phyloP scores from a whole-genome alignment of 805 yeast genomes.

The Yarrowia sp. region DNA sequence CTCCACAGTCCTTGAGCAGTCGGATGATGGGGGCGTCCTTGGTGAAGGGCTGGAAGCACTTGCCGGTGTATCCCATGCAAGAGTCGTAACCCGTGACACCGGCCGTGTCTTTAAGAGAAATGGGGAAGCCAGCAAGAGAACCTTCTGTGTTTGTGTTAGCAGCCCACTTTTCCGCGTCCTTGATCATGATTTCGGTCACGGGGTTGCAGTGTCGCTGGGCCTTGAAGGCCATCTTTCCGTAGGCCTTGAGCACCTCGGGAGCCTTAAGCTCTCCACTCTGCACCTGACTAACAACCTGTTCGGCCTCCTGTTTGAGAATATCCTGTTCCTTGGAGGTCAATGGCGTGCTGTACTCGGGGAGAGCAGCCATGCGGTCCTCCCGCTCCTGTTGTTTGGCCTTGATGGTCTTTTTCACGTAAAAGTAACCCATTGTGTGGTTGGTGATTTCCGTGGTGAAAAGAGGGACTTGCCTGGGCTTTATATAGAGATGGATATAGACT shows the following conservation, averaged over 20 bases:
- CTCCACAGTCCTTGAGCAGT: slow-evolving; percentile 50
- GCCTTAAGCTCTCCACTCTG: slow-evolving; percentile 49
- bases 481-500: background rate
- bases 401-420: slow-evolving; percentile 28
- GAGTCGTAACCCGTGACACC: slow-evolving; percentile 50
- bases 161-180: slow-evolving; percentile 65
- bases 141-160: slow-evolving; percentile 51
- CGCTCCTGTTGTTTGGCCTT: slow-evolving; percentile 39
- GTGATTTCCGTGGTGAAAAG: background rate
- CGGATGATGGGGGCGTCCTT: slow-evolving; percentile 44
- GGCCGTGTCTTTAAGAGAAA: slow-evolving; percentile 59
- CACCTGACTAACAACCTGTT: slow-evolving; percentile 44
- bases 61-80: slow-evolving; percentile 48
- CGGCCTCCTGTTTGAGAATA: slow-evolving; percentile 44
- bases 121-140: slow-evolving; percentile 62
- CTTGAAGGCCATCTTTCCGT: slow-evolving; percentile 59
- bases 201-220: slow-evolving; percentile 58
- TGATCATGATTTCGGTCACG: slow-evolving; percentile 58
- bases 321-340: slow-evolving; percentile 37
- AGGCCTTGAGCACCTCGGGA: slow-evolving; percentile 55
- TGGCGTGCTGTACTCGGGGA: slow-evolving; percentile 42
- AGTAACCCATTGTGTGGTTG: slow-evolving; percentile 26
- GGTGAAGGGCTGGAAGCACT: slow-evolving; percentile 42
- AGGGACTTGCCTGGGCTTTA: background rate
- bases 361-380: slow-evolving; percentile 36